Evolutionary conservation across 2,329 filamentous ascomycete genomes (phyloP).

Genomic region (Colletotrichum sansevieriae): DNA sequence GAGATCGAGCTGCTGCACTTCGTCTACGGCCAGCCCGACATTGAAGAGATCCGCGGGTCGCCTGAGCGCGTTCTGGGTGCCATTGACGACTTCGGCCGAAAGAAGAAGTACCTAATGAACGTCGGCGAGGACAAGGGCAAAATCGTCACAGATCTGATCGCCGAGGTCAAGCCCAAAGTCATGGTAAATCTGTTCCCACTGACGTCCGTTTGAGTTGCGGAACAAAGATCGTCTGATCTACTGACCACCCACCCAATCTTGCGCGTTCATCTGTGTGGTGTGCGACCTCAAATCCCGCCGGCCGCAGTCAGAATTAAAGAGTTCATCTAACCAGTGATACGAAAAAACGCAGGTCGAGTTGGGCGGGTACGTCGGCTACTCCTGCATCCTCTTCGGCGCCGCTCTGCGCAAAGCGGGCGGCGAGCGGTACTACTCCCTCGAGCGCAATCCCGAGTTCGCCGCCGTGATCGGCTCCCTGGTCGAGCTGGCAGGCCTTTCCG

Average conservation of each 20-base stretch:
- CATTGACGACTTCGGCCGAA: conserved; percentile 76
- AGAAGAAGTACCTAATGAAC: conserved; percentile 82
- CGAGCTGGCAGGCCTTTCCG: conserved; percentile 78
- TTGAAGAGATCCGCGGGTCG: conserved; percentile 73
- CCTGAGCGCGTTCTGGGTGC: conserved; percentile 74
- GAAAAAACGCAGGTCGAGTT: conserved; percentile 70
- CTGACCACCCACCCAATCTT: not conserved
- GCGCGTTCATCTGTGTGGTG: too few relatives aligned
- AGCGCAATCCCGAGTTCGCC: conserved; percentile 80
- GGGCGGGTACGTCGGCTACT: conserved; percentile 87
- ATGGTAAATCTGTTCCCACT: conserved; percentile 64
- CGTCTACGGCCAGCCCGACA: conserved; percentile 71
- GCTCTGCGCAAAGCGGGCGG: conserved; percentile 69
- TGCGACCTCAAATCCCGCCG: too few relatives aligned
- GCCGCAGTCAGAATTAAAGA: not conserved
- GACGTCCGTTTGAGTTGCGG: conserved; percentile 45
- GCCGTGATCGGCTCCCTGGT: conserved; percentile 77
- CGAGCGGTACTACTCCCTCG: conserved; percentile 79
- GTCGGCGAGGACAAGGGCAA: conserved; percentile 81
- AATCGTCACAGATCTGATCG: conserved; percentile 78
- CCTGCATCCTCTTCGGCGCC: conserved; percentile 79
- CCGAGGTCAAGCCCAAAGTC: conserved; percentile 71
- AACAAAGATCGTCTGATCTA: not conserved
- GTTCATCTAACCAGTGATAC: not conserved
- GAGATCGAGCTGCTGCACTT: conserved; percentile 81